Base-by-base conservation (phyloP, 2,329 filamentous ascomycete genomes). In the Zymoseptoria tritici region DNA sequence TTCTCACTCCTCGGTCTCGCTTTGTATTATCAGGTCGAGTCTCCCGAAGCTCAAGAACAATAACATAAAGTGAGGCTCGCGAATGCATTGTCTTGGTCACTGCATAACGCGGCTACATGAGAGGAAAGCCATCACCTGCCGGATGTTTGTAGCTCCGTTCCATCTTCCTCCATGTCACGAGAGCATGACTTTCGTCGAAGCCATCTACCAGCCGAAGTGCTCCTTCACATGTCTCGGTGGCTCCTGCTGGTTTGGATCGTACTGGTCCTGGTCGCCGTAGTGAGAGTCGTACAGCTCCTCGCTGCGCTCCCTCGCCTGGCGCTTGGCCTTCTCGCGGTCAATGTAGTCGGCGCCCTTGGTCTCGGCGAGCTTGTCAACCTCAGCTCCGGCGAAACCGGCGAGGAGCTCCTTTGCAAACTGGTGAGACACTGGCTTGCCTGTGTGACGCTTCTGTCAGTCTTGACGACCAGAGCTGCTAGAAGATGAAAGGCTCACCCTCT, bases 321-420 rank as follows among this genome's bases (percentile, higher is more conserved):
- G 75, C 73, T 81, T 80, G 26, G 77, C 73, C 67, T 75, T 76
- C 70, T 81, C 77, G 51, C 71, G 70, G 29, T 53, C 52, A 62
- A 78, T 74, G 68, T 70, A 77, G 65, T 81, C 79, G 61, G 74
- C 75, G 54, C 79, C 79, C 72, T 80, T 80, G 59, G 77, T 80
- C 71, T 81, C 89, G 68, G 83, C 81, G 31, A 92, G 81, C 76
- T 86, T 88, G 79, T 93, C 89, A 70, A 90, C 82, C 76, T 91
- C 88, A 62, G 83, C 87, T 54, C 84, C 88, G 26, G 86, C 89
- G 58, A 92, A 79, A 60, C 85, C 88, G 16, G 83, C 87, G 31
- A 93, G 75, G 52, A 88, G 73, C 77, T 92, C 89, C 79, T 93
- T 93, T 72, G 90, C 90, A 70, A 90, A 87, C 50, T 77, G 77